These are phyloP conservation scores for Xerocomus potaroensis DNA, from an alignment of 768 basidiomycete genomes.

Conservation along the genomic window DNA sequence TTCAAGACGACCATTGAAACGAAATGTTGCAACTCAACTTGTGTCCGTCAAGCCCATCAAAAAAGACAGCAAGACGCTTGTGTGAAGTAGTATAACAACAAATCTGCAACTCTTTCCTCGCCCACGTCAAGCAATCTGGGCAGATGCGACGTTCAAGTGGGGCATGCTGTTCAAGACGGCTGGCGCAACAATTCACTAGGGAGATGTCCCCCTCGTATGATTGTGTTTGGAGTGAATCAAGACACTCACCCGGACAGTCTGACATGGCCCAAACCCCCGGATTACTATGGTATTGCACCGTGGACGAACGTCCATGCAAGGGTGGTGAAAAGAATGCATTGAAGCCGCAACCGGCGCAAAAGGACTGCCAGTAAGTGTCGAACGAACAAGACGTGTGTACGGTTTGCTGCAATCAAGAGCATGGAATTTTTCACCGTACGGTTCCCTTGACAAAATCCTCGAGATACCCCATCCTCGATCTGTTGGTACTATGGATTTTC, in stretches of 20 bases:
- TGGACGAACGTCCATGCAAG: conserved; percentile 1
- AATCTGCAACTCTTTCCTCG: conserved; percentile 5
- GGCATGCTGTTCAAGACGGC: too few species aligned
- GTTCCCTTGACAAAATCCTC: conserved; percentile 8
- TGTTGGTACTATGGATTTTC: conserved; percentile 6
- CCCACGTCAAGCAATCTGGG: conserved; percentile 7
- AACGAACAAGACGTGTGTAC: conserved; percentile 17
- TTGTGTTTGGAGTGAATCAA: conserved; percentile 27
- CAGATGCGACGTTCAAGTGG: conserved; percentile 2
- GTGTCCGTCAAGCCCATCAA: conserved; percentile 25
- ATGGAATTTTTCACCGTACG: conserved; percentile 27
- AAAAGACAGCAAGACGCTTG: conserved; percentile 17
- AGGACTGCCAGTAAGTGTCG: conserved; percentile 21
- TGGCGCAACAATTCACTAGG: conserved; percentile 3
- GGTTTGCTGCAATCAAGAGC: conserved; percentile 20
- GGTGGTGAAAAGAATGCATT: conserved; percentile 13
- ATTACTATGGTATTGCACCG: conserved; percentile 2
- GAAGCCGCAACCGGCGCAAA: conserved; percentile 14
- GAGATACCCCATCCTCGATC: conserved; percentile 2
- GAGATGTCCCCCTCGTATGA: conserved; percentile 23
- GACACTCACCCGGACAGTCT: conserved; percentile 26
- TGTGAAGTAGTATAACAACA: conserved; percentile 28
- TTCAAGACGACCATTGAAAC: conserved; percentile 25
- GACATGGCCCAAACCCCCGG: conserved; percentile 7
- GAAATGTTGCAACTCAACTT: conserved; percentile 25